These are phyloP conservation scores for Herpetomonas samuelpessoai DNA, from an alignment of 208 protist genomes.

Conservation along the genomic window DNA sequence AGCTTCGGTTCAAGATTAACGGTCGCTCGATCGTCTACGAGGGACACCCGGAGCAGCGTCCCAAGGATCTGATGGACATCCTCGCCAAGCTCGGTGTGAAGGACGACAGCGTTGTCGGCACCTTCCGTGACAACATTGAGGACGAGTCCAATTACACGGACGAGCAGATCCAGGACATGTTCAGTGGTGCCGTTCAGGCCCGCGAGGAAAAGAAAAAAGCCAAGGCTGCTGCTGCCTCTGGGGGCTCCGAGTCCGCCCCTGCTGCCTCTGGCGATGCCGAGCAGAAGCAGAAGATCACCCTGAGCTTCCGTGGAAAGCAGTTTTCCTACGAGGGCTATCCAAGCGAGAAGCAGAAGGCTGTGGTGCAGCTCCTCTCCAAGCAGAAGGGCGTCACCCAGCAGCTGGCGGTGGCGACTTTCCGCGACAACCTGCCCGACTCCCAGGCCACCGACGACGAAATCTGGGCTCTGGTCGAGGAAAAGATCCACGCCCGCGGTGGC, in stretches of 20 bases:
- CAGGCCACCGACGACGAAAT: conserved; percentile 53
- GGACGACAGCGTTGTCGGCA: conserved; percentile 34
- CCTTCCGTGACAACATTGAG: conserved; percentile 75
- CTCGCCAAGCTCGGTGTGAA: conserved; percentile 64
- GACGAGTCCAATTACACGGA: conserved; percentile 39
- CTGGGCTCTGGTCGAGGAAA: conserved; percentile 40
- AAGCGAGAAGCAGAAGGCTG: conserved; percentile 56
- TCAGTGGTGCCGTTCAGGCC: conserved; percentile 27
- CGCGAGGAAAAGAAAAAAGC: conserved; percentile 55
- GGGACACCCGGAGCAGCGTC: conserved; percentile 48
- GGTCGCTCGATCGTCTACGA: conserved; percentile 71
- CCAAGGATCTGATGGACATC: conserved; percentile 81
- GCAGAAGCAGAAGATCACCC: conserved; percentile 56
- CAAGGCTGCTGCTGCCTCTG: conserved; percentile 4
- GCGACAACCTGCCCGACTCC: conserved; percentile 51
- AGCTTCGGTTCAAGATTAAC: conserved; percentile 59
- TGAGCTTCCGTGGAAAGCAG: conserved; percentile 60
- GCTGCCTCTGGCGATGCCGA: conserved; percentile 31
- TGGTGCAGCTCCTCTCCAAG: conserved; percentile 74
- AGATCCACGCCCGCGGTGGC: conserved; percentile 14
- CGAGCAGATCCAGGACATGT: conserved; percentile 48
- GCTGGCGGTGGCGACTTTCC: conserved; percentile 62
- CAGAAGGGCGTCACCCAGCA: conserved; percentile 44
- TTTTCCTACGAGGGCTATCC: conserved; percentile 75
- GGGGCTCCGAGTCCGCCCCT: neutral